These are phyloP conservation scores for Lactifluus pinguis DNA, from an alignment of 768 basidiomycete species.

Conservation along the genomic window DNA sequence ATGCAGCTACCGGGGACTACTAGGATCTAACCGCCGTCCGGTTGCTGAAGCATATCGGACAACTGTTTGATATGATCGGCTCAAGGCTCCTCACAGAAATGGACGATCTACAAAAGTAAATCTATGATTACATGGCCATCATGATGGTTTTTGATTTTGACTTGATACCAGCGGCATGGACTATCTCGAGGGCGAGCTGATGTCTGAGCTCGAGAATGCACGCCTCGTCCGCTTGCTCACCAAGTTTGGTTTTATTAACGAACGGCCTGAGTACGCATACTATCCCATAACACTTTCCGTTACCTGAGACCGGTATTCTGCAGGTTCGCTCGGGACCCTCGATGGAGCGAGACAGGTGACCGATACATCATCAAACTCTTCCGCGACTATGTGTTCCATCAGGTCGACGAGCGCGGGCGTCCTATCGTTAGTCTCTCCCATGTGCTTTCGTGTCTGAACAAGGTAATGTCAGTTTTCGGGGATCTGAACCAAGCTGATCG, in stretches of 20 bases:
- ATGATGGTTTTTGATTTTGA: neutral
- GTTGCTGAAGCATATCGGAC: constrained; percentile 53
- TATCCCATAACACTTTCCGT: neutral
- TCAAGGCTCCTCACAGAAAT: constrained; percentile 67
- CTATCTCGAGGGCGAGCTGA: constrained; percentile 70
- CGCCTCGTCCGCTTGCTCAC: constrained; percentile 79
- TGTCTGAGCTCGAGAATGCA: constrained; percentile 89
- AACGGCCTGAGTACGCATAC: constrained; percentile 84
- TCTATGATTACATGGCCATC: neutral
- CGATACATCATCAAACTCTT: constrained; percentile 97
- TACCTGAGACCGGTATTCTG: neutral
- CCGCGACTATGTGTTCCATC: constrained; percentile 97
- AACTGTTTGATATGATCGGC: constrained; percentile 74
- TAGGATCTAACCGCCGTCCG: neutral
- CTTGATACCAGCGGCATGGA: constrained; percentile 56
- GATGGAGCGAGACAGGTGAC: constrained; percentile 99
- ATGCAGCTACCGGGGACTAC: neutral
- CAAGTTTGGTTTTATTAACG: constrained; percentile 98
- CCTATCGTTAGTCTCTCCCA: constrained; percentile 87
- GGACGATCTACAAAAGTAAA: constrained; percentile 74
- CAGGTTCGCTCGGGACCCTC: constrained; percentile 88
- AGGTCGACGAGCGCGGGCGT: constrained; percentile 83
- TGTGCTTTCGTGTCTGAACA: constrained; percentile 88
- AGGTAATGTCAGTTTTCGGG: constrained; percentile 40
- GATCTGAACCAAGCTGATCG: neutral